Percentiles rank a stretch among this genome's conserved stretches.
These are phyloP conservation scores for Leccinum arenicola DNA, from an alignment of 768 basidiomycete genomes.

Conservation along the genomic window DNA sequence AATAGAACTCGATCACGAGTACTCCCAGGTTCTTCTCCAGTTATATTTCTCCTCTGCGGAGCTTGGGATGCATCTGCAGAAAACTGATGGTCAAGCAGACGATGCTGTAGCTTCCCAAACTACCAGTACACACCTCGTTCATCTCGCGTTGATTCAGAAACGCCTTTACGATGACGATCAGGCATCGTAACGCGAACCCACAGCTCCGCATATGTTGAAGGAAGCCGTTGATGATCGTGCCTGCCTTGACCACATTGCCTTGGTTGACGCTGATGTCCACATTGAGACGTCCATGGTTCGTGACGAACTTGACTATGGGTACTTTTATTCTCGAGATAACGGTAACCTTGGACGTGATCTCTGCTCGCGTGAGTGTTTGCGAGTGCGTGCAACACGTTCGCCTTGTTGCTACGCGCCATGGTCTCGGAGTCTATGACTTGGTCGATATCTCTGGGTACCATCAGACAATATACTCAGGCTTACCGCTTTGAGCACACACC, in stretches of 20 bases:
- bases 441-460: constrained; percentile 79
- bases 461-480: constrained; percentile 9
- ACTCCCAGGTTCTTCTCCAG: too few relatives aligned
- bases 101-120: constrained; percentile 90
- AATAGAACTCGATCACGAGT: constrained; percentile 39
- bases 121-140: constrained; percentile 99
- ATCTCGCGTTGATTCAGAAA: constrained; percentile 87
- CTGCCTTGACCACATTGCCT: constrained; percentile 76
- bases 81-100: constrained; percentile 93
- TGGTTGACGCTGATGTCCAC: constrained; percentile 97
- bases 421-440: constrained; percentile 80
- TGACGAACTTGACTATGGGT: constrained; percentile 94
- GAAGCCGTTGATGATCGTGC: constrained; percentile 78
- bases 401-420: constrained; percentile 71
- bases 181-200: constrained; percentile 69
- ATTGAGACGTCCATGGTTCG: constrained; percentile 72
- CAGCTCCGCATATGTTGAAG: constrained; percentile 55
- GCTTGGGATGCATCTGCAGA: constrained; percentile 96
- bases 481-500: constrained; percentile 50
- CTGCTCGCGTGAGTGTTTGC: constrained; percentile 68
- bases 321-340: constrained; percentile 94
- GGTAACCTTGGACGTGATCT: constrained; percentile 77
- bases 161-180: constrained; percentile 87
- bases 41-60: constrained; percentile 76
- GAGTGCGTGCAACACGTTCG: constrained; percentile 69